Conservation (phyloP, 2,329 filamentous ascomycete species). For the Alternaria novae-zelandiae region DNA sequence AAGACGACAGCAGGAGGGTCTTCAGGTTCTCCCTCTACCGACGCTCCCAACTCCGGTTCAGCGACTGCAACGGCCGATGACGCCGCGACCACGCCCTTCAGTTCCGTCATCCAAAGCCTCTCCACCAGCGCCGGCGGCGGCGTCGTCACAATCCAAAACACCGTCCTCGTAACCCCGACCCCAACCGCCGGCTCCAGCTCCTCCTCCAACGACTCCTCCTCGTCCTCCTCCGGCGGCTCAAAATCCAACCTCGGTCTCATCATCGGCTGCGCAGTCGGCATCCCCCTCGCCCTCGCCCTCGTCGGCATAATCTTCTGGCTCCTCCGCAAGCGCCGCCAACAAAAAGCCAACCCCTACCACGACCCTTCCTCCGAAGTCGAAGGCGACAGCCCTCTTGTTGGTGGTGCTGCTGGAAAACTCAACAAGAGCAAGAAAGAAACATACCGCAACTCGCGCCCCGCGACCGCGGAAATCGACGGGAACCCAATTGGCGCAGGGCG, state of each 20-base stretch:
- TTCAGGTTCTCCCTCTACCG: conserved; percentile 6
- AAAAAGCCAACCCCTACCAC: conserved; percentile 26
- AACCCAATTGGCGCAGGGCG: conserved; percentile 37
- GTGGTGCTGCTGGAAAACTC: conserved; percentile 35
- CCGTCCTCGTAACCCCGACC: conserved; percentile 25
- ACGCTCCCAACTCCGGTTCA: background rate
- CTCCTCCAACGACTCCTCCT: background rate
- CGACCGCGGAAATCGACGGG: conserved; percentile 37
- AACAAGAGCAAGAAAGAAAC: conserved; percentile 30
- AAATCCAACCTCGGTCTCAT: conserved; percentile 38
- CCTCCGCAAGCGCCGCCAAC: conserved; percentile 38
- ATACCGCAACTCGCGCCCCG: conserved; percentile 19
- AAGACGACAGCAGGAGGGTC: conserved; percentile 16
- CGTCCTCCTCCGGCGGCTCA: conserved; percentile 9
- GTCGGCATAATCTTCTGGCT: conserved; percentile 41
- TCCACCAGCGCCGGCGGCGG: conserved; percentile 32
- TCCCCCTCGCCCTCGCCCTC: conserved; percentile 42
- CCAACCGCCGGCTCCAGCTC: conserved; percentile 5
- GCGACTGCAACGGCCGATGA: conserved; percentile 2
- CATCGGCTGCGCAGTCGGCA: conserved; percentile 46
- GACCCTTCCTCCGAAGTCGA: conserved; percentile 20
- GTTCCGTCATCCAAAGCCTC: conserved; percentile 31
- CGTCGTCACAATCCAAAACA: conserved; percentile 28
- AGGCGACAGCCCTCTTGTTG: conserved; percentile 24
- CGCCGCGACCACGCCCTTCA: conserved; percentile 21